Conservation (phyloP, 805 yeast genomes). For the Nematodospora valgi region DNA sequence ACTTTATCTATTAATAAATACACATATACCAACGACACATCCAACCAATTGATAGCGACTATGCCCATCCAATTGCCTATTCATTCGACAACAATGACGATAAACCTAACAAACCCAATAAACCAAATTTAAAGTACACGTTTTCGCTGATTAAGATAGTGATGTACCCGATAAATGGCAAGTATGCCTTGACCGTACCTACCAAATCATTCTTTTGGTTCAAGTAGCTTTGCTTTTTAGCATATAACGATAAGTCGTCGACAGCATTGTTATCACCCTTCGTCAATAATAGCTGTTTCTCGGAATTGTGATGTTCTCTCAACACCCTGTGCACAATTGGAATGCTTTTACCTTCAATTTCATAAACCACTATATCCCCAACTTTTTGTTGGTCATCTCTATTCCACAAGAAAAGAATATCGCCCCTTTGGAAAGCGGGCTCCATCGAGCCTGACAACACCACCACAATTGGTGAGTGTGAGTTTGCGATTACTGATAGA, state of each 20-base stretch:
- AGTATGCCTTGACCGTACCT: slow-evolving; percentile 89
- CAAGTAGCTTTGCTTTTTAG: slow-evolving; percentile 69
- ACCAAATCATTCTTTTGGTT: slow-evolving; percentile 75
- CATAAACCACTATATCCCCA: slow-evolving; percentile 94
- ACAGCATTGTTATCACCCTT: slow-evolving; percentile 96
- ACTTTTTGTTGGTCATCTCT: slow-evolving; percentile 63
- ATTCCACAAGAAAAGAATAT: slow-evolving; percentile 88
- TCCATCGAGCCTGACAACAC: slow-evolving; percentile 99
- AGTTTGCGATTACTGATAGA: slow-evolving; percentile 68
- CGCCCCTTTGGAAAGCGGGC: slow-evolving; percentile 99
- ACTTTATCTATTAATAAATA: no score
- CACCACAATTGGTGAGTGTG: slow-evolving; percentile 93
- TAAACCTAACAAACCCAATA: slow-evolving; percentile 72
- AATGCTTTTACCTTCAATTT: slow-evolving; percentile 69
- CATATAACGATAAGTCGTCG: slow-evolving; percentile 85
- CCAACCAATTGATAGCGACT: no score
- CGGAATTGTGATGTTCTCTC: slow-evolving; percentile 66
- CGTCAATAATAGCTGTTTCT: slow-evolving; percentile 73
- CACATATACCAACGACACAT: no score
- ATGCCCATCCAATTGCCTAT: no score
- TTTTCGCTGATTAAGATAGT: slow-evolving; percentile 91
- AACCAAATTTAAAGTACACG: slow-evolving; percentile 71
- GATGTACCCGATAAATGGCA: slow-evolving; percentile 86
- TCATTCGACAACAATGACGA: slow-evolving; percentile 53
- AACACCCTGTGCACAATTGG: slow-evolving; percentile 97